Base-by-base conservation (phyloP, 139 green algal genomes). In the Chlorella ohadii region DNA sequence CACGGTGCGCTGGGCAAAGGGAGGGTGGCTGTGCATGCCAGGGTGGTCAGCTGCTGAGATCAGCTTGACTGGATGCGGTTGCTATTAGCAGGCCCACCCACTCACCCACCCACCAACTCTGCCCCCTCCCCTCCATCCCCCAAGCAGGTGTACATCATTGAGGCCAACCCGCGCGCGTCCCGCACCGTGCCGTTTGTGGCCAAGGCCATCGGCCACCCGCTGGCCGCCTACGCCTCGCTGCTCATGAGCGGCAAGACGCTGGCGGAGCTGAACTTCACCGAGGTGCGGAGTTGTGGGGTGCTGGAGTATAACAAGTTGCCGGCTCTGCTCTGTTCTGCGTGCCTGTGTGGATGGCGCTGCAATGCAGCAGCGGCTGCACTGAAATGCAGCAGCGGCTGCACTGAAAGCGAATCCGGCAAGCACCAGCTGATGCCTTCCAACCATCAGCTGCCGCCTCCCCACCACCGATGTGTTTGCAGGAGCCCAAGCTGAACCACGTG, bases 141-240 rank as follows among this genome's bases (percentile, higher is more conserved):
- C 38, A 11, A 22, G 2, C 88, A 96, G 86, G 93, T 97, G 28
- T 99, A 98, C 92, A 99, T 99, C 89, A 99, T 99, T 65, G 97
- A 99, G 89, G 97, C 97, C 79, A 99, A 99, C 91, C 97, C 97
- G 22, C 93, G 97, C 47, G 97, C 97, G 0, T 98, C 94, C 0
- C 90, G 97, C 67, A 99, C 97, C 23, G 97, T 99, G 57, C 97
- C 97, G 0, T 99, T 99, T 86, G 97, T 99, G 74, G 93, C 97
- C 77, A 99, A 99, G 92, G 97, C 97, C 16, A 94, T 99, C 38
- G 97, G 97, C 31, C 96, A 98, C 90, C 97, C 97, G 20, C 94
- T 99, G 51, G 97, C 96, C 66, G 97, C 96, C 85, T 99, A 99
- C 84, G 97, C 97, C 36, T 97, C 91, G 19, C 91, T 99, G 71